Conservation (phyloP, 2,329 filamentous ascomycete genomes). For the Huntiella omanensis region DNA sequence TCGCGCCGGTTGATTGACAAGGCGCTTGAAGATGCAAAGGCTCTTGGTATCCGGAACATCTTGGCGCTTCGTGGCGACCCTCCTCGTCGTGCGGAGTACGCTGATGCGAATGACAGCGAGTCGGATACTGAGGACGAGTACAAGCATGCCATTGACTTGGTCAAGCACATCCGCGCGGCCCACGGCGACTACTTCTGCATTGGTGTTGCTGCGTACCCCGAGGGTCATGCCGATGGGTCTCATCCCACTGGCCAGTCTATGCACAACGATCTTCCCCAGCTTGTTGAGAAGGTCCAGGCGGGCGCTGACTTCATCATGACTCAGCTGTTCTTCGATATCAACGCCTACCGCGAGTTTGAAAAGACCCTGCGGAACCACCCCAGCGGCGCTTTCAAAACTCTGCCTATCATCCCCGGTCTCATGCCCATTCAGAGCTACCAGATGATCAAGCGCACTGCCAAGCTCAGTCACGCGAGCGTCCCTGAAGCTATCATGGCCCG, state of each 20-base stretch:
- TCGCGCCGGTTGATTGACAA: slow-evolving; percentile 69
- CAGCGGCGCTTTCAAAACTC: slow-evolving; percentile 66
- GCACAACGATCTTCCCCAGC: slow-evolving; percentile 69
- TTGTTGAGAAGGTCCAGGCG: slow-evolving; percentile 77
- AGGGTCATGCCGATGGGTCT: slow-evolving; percentile 83
- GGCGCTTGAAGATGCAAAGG: slow-evolving; percentile 78
- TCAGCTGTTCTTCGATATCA: slow-evolving; percentile 83
- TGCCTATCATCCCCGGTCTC: slow-evolving; percentile 81
- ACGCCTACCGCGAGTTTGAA: slow-evolving; percentile 70
- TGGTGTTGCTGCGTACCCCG: slow-evolving; percentile 85
- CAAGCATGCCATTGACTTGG: slow-evolving; percentile 72
- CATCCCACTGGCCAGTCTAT: slow-evolving; percentile 51
- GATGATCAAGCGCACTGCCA: slow-evolving; percentile 83
- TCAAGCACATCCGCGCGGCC: slow-evolving; percentile 67
- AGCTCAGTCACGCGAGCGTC: slow-evolving; percentile 76
- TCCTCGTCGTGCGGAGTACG: slow-evolving; percentile 75
- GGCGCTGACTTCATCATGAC: slow-evolving; percentile 98
- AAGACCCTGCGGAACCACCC: slow-evolving; percentile 56
- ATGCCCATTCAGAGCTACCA: slow-evolving; percentile 98
- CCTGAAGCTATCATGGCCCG: slow-evolving; percentile 52
- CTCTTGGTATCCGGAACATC: slow-evolving; percentile 80
- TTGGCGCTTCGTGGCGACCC: slow-evolving; percentile 82
- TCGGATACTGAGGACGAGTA: slow-evolving; percentile 55
- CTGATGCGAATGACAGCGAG: slow-evolving; percentile 39
- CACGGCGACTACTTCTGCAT: slow-evolving; percentile 94